These are phyloP conservation scores for Chimonanthus salicifolius DNA, from an alignment of 164 flowering plant species.

Conservation along the genomic window DNA sequence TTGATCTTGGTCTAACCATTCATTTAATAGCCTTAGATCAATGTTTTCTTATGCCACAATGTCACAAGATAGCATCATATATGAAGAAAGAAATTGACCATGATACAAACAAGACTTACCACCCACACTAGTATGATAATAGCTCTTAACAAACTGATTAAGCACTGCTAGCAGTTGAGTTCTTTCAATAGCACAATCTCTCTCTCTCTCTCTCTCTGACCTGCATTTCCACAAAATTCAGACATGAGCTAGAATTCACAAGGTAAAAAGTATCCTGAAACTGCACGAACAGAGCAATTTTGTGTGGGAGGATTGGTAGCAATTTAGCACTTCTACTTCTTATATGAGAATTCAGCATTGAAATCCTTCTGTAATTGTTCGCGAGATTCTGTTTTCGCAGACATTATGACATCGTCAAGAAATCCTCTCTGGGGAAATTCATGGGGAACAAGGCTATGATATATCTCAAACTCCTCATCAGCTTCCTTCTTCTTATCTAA, in stretches of 20 bases:
- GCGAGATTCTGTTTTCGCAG: constrained; percentile 57
- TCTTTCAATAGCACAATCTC: too few relatives aligned
- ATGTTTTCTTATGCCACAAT: too few relatives aligned
- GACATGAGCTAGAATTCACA: background rate
- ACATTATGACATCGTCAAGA: constrained; percentile 70
- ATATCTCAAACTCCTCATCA: constrained; percentile 64
- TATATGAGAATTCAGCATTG: constrained; percentile 27
- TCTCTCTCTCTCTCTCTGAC: too few relatives aligned
- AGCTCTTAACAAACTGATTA: too few relatives aligned
- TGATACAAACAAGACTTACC: too few relatives aligned
- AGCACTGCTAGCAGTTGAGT: too few relatives aligned
- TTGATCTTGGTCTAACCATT: too few relatives aligned
- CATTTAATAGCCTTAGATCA: too few relatives aligned
- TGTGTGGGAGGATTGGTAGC: background rate
- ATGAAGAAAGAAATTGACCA: too few relatives aligned
- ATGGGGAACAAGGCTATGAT: constrained; percentile 71
- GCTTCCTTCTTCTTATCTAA: constrained; percentile 74
- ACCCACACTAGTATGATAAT: too few relatives aligned
- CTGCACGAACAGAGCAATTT: background rate
- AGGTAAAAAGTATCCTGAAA: background rate
- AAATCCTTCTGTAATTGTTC: constrained; percentile 49
- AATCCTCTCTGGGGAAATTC: constrained; percentile 86
- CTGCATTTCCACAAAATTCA: background rate
- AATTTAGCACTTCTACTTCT: constrained; percentile 10
- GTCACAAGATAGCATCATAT: too few relatives aligned